Base-by-base conservation (phyloP, 2,329 filamentous ascomycete species). In the Aspergillaceae sp. region DNA sequence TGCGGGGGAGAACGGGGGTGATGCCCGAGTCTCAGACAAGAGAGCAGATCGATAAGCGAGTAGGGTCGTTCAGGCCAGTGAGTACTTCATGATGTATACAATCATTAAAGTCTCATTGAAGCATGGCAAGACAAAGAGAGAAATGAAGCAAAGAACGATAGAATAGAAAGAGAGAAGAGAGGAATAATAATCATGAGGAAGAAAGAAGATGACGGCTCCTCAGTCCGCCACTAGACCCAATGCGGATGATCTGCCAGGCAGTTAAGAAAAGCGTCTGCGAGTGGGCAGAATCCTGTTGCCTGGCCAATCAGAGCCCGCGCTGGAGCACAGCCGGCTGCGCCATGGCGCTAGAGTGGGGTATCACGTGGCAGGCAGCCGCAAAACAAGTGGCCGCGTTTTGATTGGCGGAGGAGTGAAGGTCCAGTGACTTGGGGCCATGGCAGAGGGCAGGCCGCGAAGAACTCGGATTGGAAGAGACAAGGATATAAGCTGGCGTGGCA, bases 281-380 rank as follows among this genome's bases (percentile, higher is more conserved):
- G 19, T 19, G 58, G 52, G 48, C 56, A 56, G 59, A 68, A 68
- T 68, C 52, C 59, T 68, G 65, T 64, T 68, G 65, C 65, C 65
- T 68, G 66, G 65, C 64, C 65, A 67, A 67, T 67, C 47, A 60
- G 53, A 53, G 55, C 50, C 56, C 53, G 56, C 55, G 51, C 53
- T 52, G 57, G 52, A 44, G 50, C 53, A 57, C 56, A 57, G 54
- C 56, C 53, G 54, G 51, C 48, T 30, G 19, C 30, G 53, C 55
- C 53, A 55, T 56, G 55, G 54, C 56, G 55, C 56, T 38, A 38
- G 36, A 8, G 36, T 27, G 36, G 43, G 27, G 8, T 29, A 41
- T 50, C 48, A 63, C 58, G 56, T 58, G 60, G 56, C 51, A 64
- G 61, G 60, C 61, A 63, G 53, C 60, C 51, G 53, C 51, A 47